Evolutionary conservation across 2,329 filamentous ascomycete genomes (phyloP), one percentile per base, ranked within the genome.

Genomic region (Fusarium sp.): DNA sequence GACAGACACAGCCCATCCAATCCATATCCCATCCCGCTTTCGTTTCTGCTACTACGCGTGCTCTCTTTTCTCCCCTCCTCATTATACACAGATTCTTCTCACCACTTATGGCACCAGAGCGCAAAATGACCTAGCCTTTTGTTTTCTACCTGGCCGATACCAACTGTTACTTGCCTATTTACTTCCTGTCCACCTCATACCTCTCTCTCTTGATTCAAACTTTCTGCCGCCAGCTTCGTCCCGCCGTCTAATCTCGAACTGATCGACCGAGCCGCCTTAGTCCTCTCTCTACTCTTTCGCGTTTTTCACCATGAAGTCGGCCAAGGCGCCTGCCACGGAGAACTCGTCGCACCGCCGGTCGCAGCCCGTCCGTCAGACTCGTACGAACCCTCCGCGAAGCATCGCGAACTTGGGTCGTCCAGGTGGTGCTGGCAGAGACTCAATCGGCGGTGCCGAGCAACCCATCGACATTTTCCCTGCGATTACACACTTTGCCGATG

Each of bases 401-500:
- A 87, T 87, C 61, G 84, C 86, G 75, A 85, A 82, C 65, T 79
- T 84, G 75, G 81, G 83, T 77, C 87, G 87, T 77, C 79, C 82
- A 64, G 81, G 82, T 64, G 81, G 82, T 65, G 79, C 72, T 74
- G 82, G 80, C 59, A 84, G 85, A 82, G 87, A 88, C 75, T 82
- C 85, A 59, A 82, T 87, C 66, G 81, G 83, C 70, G 83, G 82
- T 59, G 84, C 85, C 63, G 87, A 89, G 71, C 89, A 90, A 78
- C 88, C 89, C 78, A 90, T 91, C 84, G 89, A 92, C 76, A 90
- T 92, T 77, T 91, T 90, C 76, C 90, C 90, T 49, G 90, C 88
- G 61, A 88, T 92, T 73, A 91, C 89, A 17, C 89, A 91, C 83
- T 98, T 99, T 81, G 94, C 96, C 72, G 95, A 98, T 82, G 92